Evolutionary conservation across 768 basidiomycete genomes (phyloP).

Genomic region (Boletus rex-veris): DNA sequence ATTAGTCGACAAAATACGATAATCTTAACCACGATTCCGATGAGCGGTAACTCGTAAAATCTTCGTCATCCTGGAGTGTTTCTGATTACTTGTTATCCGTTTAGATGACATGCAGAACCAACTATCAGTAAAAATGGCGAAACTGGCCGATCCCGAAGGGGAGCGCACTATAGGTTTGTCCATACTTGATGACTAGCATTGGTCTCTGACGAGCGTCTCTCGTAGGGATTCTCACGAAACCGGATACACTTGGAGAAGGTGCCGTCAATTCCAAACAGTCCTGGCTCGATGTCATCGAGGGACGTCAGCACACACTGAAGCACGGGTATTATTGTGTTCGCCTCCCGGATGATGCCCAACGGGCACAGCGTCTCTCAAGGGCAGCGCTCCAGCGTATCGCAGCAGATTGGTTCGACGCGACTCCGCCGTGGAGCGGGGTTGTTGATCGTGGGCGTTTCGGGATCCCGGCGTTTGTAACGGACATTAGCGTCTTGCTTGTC

Average conservation of each 20-base stretch:
- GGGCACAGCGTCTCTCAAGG: slow-evolving; percentile 36
- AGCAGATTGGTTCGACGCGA: slow-evolving; percentile 44
- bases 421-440: slow-evolving; percentile 52
- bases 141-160: slow-evolving; percentile 49
- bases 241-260: slow-evolving; percentile 50
- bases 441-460: slow-evolving; percentile 50
- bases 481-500: slow-evolving; percentile 52
- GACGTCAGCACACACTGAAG: slow-evolving; percentile 40
- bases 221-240: slow-evolving; percentile 67
- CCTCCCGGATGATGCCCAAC: slow-evolving; percentile 57
- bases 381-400: slow-evolving; percentile 38
- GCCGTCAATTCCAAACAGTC: slow-evolving; percentile 35
- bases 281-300: slow-evolving; percentile 56
- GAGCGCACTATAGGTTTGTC: slow-evolving; percentile 58
- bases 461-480: slow-evolving; percentile 46
- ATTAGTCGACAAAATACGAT: slow-evolving; percentile 51
- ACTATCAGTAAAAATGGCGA: slow-evolving; percentile 51
- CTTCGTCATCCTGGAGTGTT: neutral
- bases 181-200: neutral
- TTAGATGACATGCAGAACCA: slow-evolving; percentile 70
- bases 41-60: slow-evolving; percentile 44
- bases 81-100: neutral
- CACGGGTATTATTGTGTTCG: slow-evolving; percentile 68
- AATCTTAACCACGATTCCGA: slow-evolving; percentile 64
- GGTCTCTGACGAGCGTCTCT: neutral